Evolutionary conservation across 2,329 filamentous ascomycete species (phyloP).

Genomic region (Thielaviopsis punctulata): DNA sequence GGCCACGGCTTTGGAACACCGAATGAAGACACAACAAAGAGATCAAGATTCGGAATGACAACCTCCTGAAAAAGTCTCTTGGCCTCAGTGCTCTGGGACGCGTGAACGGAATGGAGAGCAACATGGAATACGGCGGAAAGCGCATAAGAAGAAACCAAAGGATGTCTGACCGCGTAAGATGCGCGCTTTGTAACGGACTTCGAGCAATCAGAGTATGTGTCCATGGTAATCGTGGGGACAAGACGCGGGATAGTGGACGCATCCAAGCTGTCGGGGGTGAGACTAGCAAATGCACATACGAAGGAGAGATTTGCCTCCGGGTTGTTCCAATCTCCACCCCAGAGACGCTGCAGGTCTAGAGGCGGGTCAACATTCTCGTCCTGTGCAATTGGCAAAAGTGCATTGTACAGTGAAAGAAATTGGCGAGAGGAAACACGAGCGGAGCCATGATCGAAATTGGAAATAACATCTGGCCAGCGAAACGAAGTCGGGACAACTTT

Average conservation of each 20-base stretch:
- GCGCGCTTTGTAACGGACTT: constrained; percentile 34
- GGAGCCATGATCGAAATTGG: constrained; percentile 63
- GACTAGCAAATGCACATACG: constrained; percentile 67
- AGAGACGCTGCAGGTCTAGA: constrained; percentile 75
- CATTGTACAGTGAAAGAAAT: constrained; percentile 66
- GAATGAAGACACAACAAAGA: constrained; percentile 63
- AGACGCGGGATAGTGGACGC: constrained; percentile 71
- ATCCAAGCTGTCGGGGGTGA: constrained; percentile 60
- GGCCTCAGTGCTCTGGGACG: constrained; percentile 45
- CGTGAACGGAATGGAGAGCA: constrained; percentile 41
- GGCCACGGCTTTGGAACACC: constrained; percentile 66
- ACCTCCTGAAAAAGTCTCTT: constrained; percentile 50
- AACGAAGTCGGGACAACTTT: constrained; percentile 46
- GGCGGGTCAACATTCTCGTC: constrained; percentile 31
- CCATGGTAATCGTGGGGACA: constrained; percentile 54
- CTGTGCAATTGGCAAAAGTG: constrained; percentile 54
- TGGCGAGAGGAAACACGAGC: constrained; percentile 62
- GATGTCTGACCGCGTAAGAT: constrained; percentile 55
- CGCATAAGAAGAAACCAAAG: constrained; percentile 75
- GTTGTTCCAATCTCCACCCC: constrained; percentile 80
- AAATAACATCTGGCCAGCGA: constrained; percentile 54
- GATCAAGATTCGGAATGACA: constrained; percentile 55
- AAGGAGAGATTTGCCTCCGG: constrained; percentile 87
- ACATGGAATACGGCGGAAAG: constrained; percentile 52
- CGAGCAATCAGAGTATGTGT: constrained; percentile 34